phyloP scores from a whole-genome alignment of 768 basidiomycete species.

The Collybia mongolica region DNA sequence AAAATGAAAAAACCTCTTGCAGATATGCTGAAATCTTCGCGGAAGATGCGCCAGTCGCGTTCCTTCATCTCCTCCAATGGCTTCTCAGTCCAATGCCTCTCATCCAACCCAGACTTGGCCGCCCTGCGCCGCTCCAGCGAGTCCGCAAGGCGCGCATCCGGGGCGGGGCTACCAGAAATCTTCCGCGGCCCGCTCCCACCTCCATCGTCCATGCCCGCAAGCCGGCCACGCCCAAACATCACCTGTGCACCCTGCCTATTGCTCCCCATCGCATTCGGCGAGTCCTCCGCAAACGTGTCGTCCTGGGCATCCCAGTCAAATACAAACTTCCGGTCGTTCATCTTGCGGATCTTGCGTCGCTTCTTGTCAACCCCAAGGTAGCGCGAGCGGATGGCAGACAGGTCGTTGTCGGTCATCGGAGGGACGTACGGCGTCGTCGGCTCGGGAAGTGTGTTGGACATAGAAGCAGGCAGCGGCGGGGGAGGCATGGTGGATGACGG shows the following conservation, averaged over 20 bases:
- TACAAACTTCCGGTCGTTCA: conserved; percentile 96
- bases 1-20: no score
- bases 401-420: conserved; percentile 78
- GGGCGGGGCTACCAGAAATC: conserved; percentile 21
- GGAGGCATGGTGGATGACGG: conserved; percentile 25
- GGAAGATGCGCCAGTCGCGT: conserved; percentile 98
- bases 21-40: conserved; percentile 97
- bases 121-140: conserved; percentile 81
- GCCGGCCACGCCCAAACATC: conserved; percentile 83
- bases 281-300: conserved; percentile 83
- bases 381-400: conserved; percentile 82
- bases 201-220: conserved; percentile 87
- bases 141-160: conserved; percentile 65
- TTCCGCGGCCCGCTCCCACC: conserved; percentile 44
- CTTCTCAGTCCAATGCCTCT: conserved; percentile 98
- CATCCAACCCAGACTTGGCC: conserved; percentile 80
- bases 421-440: conserved; percentile 43
- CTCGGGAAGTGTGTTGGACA: conserved; percentile 33
- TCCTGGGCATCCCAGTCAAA: conserved; percentile 99
- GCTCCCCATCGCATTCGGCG: conserved; percentile 67
- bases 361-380: conserved; percentile 95
- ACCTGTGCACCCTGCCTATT: conserved; percentile 81
- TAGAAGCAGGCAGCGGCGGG: conserved; percentile 33
- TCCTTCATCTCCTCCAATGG: conserved; percentile 92
- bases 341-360: conserved; percentile 92